A percentile compares a stretch with the other conserved stretches of the same genome.
Conservation (phyloP, 352 stramenopile species). For the Phytophthora lateralis region DNA sequence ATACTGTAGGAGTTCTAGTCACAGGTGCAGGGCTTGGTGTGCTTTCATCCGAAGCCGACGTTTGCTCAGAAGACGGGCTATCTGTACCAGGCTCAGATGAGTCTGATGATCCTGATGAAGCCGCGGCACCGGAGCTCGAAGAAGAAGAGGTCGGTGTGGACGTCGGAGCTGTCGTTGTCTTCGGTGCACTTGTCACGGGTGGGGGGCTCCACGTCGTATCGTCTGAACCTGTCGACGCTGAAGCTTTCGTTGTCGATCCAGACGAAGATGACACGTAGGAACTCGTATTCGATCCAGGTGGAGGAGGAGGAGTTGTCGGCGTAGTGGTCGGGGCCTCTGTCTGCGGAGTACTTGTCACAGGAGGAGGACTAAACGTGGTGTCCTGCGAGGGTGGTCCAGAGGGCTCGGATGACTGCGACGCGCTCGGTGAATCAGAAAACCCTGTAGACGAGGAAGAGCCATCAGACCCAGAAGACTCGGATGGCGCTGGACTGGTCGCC, state of each 20-base stretch:
- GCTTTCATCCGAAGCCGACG: slow-evolving; percentile 20
- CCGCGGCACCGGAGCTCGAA: slow-evolving; percentile 15
- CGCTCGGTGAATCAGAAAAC: slow-evolving; percentile 3
- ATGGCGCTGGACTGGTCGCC: slow-evolving; percentile 15
- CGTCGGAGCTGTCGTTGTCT: slow-evolving; percentile 21
- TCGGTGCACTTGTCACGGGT: slow-evolving; percentile 26
- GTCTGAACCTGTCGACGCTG: slow-evolving; percentile 12
- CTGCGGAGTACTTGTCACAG: slow-evolving; percentile 32
- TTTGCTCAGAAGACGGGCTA: not conserved
- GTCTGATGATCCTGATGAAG: slow-evolving; percentile 21
- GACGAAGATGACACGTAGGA: slow-evolving; percentile 19
- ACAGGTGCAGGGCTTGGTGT: slow-evolving; percentile 40
- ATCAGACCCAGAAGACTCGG: slow-evolving; percentile 17
- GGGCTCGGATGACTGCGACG: slow-evolving; percentile 18
- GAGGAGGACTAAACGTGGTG: slow-evolving; percentile 25
- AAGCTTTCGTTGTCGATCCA: slow-evolving; percentile 17
- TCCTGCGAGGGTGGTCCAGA: slow-evolving; percentile 12
- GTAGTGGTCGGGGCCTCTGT: slow-evolving; percentile 21
- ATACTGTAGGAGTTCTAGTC: slow-evolving; percentile 27
- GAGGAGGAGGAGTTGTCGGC: slow-evolving; percentile 10
- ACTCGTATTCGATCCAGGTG: slow-evolving; percentile 17
- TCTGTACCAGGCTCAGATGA: slow-evolving; percentile 11
- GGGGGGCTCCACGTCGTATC: slow-evolving; percentile 29
- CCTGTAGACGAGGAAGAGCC: slow-evolving; percentile 9
- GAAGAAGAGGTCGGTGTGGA: slow-evolving; percentile 13